phyloP scores from a whole-genome alignment of 331 rosid species.

The Rhamnella rubrinervis region DNA sequence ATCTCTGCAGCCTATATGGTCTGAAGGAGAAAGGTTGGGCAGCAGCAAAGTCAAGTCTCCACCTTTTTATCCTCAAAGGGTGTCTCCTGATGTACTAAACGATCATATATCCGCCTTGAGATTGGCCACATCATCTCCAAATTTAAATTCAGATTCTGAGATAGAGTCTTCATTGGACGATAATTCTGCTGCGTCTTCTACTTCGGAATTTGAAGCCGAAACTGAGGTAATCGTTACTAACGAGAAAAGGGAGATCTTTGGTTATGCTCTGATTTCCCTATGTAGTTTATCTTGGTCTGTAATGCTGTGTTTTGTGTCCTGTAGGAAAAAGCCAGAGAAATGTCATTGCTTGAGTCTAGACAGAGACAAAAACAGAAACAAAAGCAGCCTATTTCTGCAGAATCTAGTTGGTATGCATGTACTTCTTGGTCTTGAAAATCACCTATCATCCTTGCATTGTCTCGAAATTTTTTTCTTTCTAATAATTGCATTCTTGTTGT shows the following conservation, averaged over 20 bases:
- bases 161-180: slow-evolving; percentile 41
- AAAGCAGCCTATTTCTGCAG: slow-evolving; percentile 41
- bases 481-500: slow-evolving; percentile 37
- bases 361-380: slow-evolving; percentile 39
- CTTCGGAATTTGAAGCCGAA: slow-evolving; percentile 63
- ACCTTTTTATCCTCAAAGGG: slow-evolving; percentile 53
- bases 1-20: slow-evolving; percentile 78
- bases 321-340: slow-evolving; percentile 53
- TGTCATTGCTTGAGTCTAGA: slow-evolving; percentile 45
- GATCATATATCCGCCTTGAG: slow-evolving; percentile 35
- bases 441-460: background rate
- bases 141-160: slow-evolving; percentile 39
- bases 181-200: slow-evolving; percentile 25
- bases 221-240: slow-evolving; percentile 54
- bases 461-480: background rate
- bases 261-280: slow-evolving; percentile 41
- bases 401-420: slow-evolving; percentile 48
- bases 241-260: slow-evolving; percentile 21
- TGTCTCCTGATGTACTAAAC: slow-evolving; percentile 35
- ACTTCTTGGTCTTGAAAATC: background rate
- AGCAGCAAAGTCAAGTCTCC: slow-evolving; percentile 30
- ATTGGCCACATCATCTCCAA: slow-evolving; percentile 22
- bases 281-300: slow-evolving; percentile 28
- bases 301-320: slow-evolving; percentile 31
- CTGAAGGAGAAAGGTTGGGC: slow-evolving; percentile 46